Evolutionary conservation across 495 filamentous ascomycete species (phyloP), one percentile per base, ranked within the genome.

Genomic region (Aspergillus mulundensis): DNA sequence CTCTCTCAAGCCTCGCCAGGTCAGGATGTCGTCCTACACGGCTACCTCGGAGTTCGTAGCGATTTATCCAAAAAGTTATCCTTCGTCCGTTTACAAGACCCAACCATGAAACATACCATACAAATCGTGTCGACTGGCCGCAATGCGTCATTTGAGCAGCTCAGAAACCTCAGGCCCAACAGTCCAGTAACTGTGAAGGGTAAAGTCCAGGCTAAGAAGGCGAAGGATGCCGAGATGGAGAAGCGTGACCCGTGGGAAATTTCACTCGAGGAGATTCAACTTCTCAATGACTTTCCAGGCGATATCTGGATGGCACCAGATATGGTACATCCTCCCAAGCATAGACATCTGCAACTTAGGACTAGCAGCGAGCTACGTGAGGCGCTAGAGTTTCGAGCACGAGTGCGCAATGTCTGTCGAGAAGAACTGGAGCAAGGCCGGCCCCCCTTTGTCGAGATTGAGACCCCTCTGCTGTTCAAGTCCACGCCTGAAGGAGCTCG

Each of bases 401-500:
- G 70, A 32, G 79, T 79, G 14, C 76, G 77, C 36, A 67, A 68
- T 25, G 50, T 69, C 32, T 80, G 87, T 53, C 77, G 85, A 18
- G 63, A 77, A 21, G 68, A 78, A 10, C 71, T 94, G 49, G 64
- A 72, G 18, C 58, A 64, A 21, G 64, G 53, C 18, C 56, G 69
- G 0, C 65, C 72, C 7, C 73, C 71, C 0, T 96, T 96, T 61
- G 67, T 82, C 6, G 89, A 97, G 58, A 79, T 97, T 39, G 95
- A 97, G 63, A 98, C 94, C 0, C 94, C 94, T 2, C 68, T 96
- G 14, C 77, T 98, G 15, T 98, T 98, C 81, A 97, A 96, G 75
- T 96, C 93, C 4, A 97, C 95, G 0, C 93, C 94, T 0, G 94
- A 98, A 72, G 94, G 94, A 8, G 95, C 94, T 1, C 76, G 93